A percentile compares a stretch with the other conserved stretches of the same genome.
phyloP scores from a whole-genome alignment of 371 early-diverging fungal species.

The Rhizopus sp. region DNA sequence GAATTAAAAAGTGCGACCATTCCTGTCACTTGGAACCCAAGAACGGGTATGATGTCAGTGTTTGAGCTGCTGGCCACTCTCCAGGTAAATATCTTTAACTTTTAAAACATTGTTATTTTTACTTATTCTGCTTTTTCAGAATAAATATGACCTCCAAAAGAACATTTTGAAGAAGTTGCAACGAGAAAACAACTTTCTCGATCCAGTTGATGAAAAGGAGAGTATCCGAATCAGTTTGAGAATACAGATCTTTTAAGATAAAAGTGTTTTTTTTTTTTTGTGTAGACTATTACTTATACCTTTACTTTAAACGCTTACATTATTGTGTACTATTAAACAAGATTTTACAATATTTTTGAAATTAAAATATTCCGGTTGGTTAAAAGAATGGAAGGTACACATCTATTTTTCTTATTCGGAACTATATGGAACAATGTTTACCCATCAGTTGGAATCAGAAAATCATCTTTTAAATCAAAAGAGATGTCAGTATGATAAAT shows the following conservation, averaged over 20 bases:
- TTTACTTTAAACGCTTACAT: too few species aligned
- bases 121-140: conserved; percentile 12
- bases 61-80: conserved; percentile 17
- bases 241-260: conserved; percentile 14
- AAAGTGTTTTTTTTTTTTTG: conserved; percentile 18
- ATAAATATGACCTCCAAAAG: conserved; percentile 9
- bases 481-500: too few species aligned
- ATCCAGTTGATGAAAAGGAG: conserved; percentile 15
- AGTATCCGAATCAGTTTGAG: conserved; percentile 10
- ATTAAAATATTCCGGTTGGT: too few species aligned
- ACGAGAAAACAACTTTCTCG: conserved; percentile 19
- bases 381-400: too few species aligned
- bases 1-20: conserved; percentile 20
- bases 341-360: too few species aligned
- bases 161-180: conserved; percentile 15
- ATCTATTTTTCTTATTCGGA: too few species aligned
- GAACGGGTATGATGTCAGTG: conserved; percentile 7
- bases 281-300: not conserved
- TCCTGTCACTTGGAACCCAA: conserved; percentile 17
- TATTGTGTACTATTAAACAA: too few species aligned
- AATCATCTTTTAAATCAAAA: too few species aligned
- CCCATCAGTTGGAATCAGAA: too few species aligned
- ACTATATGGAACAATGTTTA: too few species aligned
- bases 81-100: conserved; percentile 16
- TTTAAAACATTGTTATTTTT: conserved; percentile 15